Conservation (phyloP, 169 alveolate species). For the Fabrea salina region DNA sequence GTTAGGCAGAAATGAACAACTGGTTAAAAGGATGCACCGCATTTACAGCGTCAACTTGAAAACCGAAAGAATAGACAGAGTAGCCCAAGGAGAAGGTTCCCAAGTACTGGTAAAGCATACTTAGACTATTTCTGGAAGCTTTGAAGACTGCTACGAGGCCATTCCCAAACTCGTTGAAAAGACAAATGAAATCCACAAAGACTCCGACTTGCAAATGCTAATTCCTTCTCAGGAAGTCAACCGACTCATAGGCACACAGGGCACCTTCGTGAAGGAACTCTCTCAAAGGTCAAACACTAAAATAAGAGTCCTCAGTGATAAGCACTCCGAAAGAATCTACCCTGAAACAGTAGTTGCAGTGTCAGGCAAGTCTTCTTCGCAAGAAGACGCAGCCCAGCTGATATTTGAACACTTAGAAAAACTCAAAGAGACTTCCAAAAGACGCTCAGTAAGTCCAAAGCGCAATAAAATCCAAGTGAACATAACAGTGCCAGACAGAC, state of each 20-base stretch:
- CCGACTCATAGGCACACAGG: too few relatives aligned
- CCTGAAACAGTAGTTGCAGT: too few relatives aligned
- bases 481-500: constrained; percentile 55
- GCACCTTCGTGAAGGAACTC: too few relatives aligned
- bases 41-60: not conserved
- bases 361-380: too few relatives aligned
- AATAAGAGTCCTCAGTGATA: not conserved
- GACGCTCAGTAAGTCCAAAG: too few relatives aligned
- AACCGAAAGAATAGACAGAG: not conserved
- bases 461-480: constrained; percentile 34
- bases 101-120: not conserved
- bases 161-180: constrained; percentile 2
- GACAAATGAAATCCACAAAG: too few relatives aligned
- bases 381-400: too few relatives aligned
- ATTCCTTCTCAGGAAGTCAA: too few relatives aligned
- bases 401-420: too few relatives aligned
- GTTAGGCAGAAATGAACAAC: not conserved
- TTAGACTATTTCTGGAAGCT: constrained; percentile 7
- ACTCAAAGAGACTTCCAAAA: too few relatives aligned
- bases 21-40: not conserved
- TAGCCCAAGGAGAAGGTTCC: not conserved
- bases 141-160: not conserved
- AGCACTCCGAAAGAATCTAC: not conserved
- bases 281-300: too few relatives aligned
- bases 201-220: too few relatives aligned